Conservation (phyloP, 2,329 filamentous ascomycete species). For the Colletotrichum sp. region DNA sequence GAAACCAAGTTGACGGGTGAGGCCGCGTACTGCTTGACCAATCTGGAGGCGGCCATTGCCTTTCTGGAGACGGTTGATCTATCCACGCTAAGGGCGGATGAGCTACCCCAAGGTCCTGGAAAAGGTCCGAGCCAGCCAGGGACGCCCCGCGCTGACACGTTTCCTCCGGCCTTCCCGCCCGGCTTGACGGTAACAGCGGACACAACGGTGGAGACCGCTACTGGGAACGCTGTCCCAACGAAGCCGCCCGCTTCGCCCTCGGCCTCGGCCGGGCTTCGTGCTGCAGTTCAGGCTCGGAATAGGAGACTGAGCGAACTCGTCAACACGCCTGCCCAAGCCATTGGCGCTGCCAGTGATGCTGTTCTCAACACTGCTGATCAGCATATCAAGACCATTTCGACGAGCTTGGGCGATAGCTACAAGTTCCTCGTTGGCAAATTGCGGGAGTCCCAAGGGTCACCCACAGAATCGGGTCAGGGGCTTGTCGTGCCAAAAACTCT, state of each 20-base stretch:
- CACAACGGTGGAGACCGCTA: constrained; percentile 34
- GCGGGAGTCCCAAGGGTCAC: constrained; percentile 68
- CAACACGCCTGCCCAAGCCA: constrained; percentile 79
- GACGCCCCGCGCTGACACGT: constrained; percentile 57
- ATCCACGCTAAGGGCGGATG: constrained; percentile 83
- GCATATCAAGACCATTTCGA: constrained; percentile 89
- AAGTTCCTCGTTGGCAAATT: constrained; percentile 91
- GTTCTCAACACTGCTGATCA: constrained; percentile 90
- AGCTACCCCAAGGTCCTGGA: constrained; percentile 70
- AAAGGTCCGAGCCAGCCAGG: constrained; percentile 56
- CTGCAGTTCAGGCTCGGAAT: constrained; percentile 62
- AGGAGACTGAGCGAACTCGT: constrained; percentile 85
- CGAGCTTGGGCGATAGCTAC: constrained; percentile 88
- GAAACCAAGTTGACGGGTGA: constrained; percentile 89
- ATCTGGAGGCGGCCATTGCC: constrained; percentile 90
- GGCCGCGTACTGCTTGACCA: constrained; percentile 94
- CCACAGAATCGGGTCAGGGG: constrained; percentile 44
- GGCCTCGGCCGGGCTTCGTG: constrained; percentile 41
- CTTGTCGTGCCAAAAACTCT: constrained; percentile 83
- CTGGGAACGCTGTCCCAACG: constrained; percentile 34
- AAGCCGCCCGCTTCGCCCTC: constrained; percentile 43
- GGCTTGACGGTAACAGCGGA: constrained; percentile 38
- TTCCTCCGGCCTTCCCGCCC: constrained; percentile 61
- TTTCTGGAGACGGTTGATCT: constrained; percentile 96
- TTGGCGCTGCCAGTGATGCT: constrained; percentile 83